Evolutionary conservation across 805 yeast genomes (phyloP), one percentile per base, ranked within the genome.

Genomic region (Diddensiella santjacobensis): DNA sequence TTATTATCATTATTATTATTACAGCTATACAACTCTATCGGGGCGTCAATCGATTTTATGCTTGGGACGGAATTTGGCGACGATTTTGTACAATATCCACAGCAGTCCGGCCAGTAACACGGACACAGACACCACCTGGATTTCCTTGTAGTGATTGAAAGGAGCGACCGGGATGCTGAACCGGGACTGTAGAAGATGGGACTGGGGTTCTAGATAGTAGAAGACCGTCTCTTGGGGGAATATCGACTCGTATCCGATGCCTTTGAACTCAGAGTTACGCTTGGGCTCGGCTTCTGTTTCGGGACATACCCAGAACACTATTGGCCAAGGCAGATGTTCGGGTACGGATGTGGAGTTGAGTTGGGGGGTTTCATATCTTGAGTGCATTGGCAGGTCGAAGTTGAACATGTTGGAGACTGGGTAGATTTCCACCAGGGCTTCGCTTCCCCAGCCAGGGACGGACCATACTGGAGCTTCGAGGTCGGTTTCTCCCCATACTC

Each of bases 401-500:
- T 58, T 55, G 19, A 59, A 55, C 47, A 59, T 60, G 3, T 52
- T 10, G 35, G 18, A 42, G 11, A 50, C 42, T 11, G 56, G 50
- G n/a, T 55, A 54, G 11, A 74, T 49, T 40, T 64, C 65, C 26
- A 77, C 65, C 18, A 79, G 57, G 18, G 71, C 70, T 39, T 71
- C 67, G 3, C 79, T 71, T 1, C 83, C 83, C 72, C 74, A 74
- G 20, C 66, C 56, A 2, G 56, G 50, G 4, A 68, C 67, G 23
- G 65, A 64, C 71, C 79, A 80, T 29, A 66, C 72, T 3, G 85
- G 85, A 29, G 71, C 70, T 54, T 80, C 85, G 20, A 80, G 62
- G 56, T 80, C 81, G n/a, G 71, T 65, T 45, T 76, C 79, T 2
- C 84, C 84, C 73, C 75, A 75, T 0, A 72, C 60, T 2, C 66